Evolutionary conservation across 83 land plant species (phyloP).

Genomic region (Picea engelmannii): DNA sequence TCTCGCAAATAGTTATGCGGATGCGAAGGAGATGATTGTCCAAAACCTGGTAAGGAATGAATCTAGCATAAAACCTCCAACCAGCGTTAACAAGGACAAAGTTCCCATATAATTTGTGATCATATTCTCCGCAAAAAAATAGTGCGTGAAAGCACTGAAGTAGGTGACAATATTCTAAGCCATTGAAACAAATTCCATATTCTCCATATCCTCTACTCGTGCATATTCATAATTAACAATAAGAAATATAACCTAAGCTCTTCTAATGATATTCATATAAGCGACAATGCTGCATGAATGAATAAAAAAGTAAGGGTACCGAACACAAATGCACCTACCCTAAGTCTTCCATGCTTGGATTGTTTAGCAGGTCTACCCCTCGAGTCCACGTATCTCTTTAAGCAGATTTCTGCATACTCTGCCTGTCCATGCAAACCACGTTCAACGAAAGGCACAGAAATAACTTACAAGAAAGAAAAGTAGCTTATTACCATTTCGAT

Average conservation of each 20-base stretch:
- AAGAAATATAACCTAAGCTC: too few relatives aligned
- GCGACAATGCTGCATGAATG: too few relatives aligned
- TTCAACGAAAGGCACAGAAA: too few relatives aligned
- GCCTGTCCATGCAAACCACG: too few relatives aligned
- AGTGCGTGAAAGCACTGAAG: conserved; percentile 32
- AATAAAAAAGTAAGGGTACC: not conserved
- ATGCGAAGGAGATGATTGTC: conserved; percentile 21
- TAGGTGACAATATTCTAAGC: conserved; percentile 44
- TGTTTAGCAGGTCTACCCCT: not conserved
- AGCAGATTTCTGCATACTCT: not conserved
- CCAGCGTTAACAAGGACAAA: not conserved
- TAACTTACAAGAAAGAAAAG: too few relatives aligned
- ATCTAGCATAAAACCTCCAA: conserved; percentile 28
- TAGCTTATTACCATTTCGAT: too few relatives aligned
- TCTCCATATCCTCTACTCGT: conserved; percentile 29
- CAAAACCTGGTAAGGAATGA: conserved; percentile 17
- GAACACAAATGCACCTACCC: not conserved
- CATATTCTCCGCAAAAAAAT: conserved; percentile 22
- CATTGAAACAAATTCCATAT: conserved; percentile 22
- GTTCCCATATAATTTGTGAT: conserved; percentile 40
- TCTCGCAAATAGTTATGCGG: conserved; percentile 45
- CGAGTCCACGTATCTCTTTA: not conserved
- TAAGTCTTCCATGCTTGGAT: not conserved
- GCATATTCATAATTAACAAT: not conserved
- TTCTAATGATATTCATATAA: too few relatives aligned